These are phyloP conservation scores for Vanrija humicola DNA, from an alignment of 1,284 basidiomycete species.

Conservation along the genomic window DNA sequence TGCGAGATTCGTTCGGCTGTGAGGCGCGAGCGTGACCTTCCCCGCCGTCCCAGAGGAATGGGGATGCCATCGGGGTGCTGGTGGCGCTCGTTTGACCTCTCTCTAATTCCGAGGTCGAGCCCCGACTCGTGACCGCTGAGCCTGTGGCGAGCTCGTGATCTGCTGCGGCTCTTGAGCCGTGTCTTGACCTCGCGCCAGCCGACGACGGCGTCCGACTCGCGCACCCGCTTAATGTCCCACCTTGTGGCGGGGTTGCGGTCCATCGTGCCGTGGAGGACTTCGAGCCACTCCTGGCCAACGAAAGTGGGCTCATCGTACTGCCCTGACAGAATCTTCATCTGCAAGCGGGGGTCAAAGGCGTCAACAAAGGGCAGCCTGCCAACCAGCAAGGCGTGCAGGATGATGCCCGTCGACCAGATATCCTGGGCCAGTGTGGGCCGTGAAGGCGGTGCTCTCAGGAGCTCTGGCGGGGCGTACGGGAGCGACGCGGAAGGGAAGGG, in stretches of 20 bases:
- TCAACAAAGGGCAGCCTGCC: constrained; percentile 79
- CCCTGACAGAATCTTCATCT: constrained; percentile 85
- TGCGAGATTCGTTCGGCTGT: too few species aligned
- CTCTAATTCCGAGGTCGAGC: too few species aligned
- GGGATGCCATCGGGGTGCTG: too few species aligned
- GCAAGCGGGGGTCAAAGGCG: constrained; percentile 79
- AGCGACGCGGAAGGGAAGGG: constrained; percentile 75
- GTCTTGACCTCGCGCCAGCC: constrained; percentile 60
- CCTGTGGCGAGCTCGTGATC: constrained; percentile 14
- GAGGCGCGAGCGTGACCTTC: too few species aligned
- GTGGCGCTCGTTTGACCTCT: too few species aligned
- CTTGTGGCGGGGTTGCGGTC: constrained; percentile 58
- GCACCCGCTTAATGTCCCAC: constrained; percentile 71
- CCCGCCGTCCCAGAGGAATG: too few species aligned
- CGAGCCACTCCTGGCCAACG: constrained; percentile 65
- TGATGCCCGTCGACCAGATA: constrained; percentile 86
- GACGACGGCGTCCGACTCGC: constrained; percentile 71
- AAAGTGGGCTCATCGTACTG: constrained; percentile 53
- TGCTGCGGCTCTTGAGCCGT: constrained; percentile 27
- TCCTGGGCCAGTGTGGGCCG: constrained; percentile 62
- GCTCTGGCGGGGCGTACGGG: constrained; percentile 81
- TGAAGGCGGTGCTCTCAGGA: constrained; percentile 55
- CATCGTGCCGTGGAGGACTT: constrained; percentile 70
- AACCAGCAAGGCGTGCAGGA: constrained; percentile 76
- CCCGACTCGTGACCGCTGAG: neutral